Conservation (phyloP, 306 rosid species). For the Vigna mungo region DNA sequence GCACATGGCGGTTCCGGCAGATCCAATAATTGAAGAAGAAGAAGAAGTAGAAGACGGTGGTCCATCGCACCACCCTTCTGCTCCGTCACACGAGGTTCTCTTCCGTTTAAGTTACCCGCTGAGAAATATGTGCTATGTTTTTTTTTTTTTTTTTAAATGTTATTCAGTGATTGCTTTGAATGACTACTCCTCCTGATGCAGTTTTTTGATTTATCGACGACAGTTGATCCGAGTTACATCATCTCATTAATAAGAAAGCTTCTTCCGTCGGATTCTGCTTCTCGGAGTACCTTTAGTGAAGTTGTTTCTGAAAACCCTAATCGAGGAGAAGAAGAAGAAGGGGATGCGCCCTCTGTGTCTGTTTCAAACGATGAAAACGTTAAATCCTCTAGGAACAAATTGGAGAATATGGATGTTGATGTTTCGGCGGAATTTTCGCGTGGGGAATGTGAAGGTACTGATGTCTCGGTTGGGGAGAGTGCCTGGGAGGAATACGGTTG, state of each 20-base stretch:
- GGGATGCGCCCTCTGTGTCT: conserved; percentile 38
- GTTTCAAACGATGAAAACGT: conserved; percentile 15
- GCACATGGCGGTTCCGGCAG: conserved; percentile 56
- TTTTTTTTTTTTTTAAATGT: neutral
- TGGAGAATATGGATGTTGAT: conserved; percentile 61
- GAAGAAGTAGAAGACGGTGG: conserved; percentile 41
- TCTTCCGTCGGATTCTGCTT: conserved; percentile 56
- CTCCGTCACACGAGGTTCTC: conserved; percentile 74
- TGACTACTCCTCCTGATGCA: conserved; percentile 50
- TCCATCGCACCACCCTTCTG: conserved; percentile 71
- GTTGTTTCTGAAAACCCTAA: conserved; percentile 35
- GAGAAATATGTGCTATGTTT: conserved; percentile 12
- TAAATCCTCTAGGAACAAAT: conserved; percentile 27
- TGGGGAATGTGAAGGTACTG: conserved; percentile 41
- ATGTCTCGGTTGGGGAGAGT: conserved; percentile 46
- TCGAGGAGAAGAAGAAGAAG: conserved; percentile 50
- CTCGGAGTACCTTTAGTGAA: conserved; percentile 17
- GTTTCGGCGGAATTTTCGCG: conserved; percentile 44
- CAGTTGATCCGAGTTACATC: conserved; percentile 91
- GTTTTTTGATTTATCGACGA: conserved; percentile 87
- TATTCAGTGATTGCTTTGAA: conserved; percentile 38
- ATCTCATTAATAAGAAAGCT: conserved; percentile 91
- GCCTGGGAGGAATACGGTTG: conserved; percentile 92
- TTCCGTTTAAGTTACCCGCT: neutral
- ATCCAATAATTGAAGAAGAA: conserved; percentile 43